Conservation (phyloP, 495 filamentous ascomycete genomes). For the Lasiosphaeria miniovina region DNA sequence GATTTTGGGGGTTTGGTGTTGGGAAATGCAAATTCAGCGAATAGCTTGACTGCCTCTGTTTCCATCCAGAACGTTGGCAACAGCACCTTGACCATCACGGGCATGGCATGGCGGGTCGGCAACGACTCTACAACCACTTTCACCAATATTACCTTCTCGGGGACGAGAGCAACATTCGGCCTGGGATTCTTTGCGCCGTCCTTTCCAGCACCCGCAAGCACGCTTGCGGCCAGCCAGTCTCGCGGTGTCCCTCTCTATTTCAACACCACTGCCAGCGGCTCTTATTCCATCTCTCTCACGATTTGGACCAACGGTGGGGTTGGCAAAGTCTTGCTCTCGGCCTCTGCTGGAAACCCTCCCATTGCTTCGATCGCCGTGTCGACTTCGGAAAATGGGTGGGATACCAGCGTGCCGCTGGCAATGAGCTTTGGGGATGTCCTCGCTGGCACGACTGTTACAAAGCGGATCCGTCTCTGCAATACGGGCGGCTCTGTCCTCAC, state of each 20-base stretch:
- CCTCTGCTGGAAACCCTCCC: slow-evolving; percentile 36
- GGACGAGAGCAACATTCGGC: slow-evolving; percentile 24
- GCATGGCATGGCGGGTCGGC: slow-evolving; percentile 33
- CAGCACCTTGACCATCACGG: slow-evolving; percentile 30
- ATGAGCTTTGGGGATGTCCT: slow-evolving; percentile 48
- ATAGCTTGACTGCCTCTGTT: slow-evolving; percentile 28
- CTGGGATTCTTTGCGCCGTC: slow-evolving; percentile 35
- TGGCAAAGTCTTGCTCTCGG: slow-evolving; percentile 38
- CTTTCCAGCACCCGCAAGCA: slow-evolving; percentile 37
- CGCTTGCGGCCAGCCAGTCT: slow-evolving; percentile 29
- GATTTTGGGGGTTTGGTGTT: slow-evolving; percentile 42
- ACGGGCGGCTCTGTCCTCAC: slow-evolving; percentile 35
- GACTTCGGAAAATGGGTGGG: slow-evolving; percentile 46
- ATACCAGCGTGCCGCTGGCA: slow-evolving; percentile 31
- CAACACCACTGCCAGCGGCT: slow-evolving; percentile 36
- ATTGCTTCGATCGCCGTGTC: slow-evolving; percentile 47
- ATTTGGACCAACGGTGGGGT: slow-evolving; percentile 42
- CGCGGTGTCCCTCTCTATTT: slow-evolving; percentile 39
- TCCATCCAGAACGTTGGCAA: slow-evolving; percentile 37
- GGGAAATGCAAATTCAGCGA: slow-evolving; percentile 20
- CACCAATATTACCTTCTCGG: slow-evolving; percentile 14
- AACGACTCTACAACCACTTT: slow-evolving; percentile 30
- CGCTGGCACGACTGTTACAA: slow-evolving; percentile 32
- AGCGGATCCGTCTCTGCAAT: slow-evolving; percentile 46
- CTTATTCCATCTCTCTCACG: slow-evolving; percentile 40